These are phyloP conservation scores for Erodium maritimum DNA, from an alignment of 345 rosid genomes.

Conservation along the genomic window DNA sequence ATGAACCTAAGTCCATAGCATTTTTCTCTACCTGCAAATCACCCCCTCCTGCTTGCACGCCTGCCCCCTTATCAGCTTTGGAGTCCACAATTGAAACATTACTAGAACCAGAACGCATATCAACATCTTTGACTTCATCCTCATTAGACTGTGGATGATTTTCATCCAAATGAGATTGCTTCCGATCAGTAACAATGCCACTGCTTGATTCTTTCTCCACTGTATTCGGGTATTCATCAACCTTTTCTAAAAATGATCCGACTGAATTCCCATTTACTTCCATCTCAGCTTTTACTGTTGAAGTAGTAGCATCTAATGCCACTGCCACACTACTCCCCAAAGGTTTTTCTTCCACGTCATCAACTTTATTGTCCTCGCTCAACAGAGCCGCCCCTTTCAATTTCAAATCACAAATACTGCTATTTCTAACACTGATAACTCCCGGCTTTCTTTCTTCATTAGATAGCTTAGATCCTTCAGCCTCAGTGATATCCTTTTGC, in stretches of 20 bases:
- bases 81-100: slow-evolving; percentile 7
- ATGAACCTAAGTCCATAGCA: slow-evolving; percentile 11
- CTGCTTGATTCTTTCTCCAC: slow-evolving; percentile 17
- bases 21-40: slow-evolving; percentile 14
- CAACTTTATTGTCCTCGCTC: too few relatives aligned
- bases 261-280: too few relatives aligned
- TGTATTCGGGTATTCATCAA: background rate
- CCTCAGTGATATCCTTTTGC: slow-evolving; percentile 14
- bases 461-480: slow-evolving; percentile 9
- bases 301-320: too few relatives aligned
- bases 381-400: slow-evolving; percentile 14
- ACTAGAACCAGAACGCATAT: background rate
- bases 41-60: slow-evolving; percentile 21
- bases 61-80: slow-evolving; percentile 14
- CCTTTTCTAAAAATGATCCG: too few relatives aligned
- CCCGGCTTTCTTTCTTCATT: slow-evolving; percentile 15
- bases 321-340: too few relatives aligned
- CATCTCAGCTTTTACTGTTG: too few relatives aligned
- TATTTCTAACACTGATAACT: slow-evolving; percentile 15
- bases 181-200: slow-evolving; percentile 16
- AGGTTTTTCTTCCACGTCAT: too few relatives aligned
- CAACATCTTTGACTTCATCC: slow-evolving; percentile 17
- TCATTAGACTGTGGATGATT: slow-evolving; percentile 10
- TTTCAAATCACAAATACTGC: slow-evolving; percentile 17
- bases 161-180: background rate